phyloP scores from a whole-genome alignment of 108 stramenopile genomes.

The Fistulifera pelliculosa region DNA sequence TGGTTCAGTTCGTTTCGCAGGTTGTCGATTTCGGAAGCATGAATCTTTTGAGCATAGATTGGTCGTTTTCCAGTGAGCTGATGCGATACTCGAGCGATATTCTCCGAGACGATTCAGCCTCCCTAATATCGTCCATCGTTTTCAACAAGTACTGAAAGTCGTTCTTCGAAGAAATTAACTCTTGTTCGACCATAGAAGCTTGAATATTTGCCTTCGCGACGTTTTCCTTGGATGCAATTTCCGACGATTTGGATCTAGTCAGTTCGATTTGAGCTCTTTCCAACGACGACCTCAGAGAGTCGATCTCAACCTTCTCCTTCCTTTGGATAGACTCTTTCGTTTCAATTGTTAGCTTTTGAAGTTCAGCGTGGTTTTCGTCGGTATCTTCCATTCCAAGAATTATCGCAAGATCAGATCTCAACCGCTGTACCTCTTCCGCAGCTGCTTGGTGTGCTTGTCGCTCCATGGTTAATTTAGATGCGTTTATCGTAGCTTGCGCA shows the following conservation, averaged over 20 bases:
- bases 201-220: conserved; percentile 47
- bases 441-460: conserved; percentile 33
- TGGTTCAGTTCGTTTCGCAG: conserved; percentile 56
- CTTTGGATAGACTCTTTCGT: conserved; percentile 43
- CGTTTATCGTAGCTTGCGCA: conserved; percentile 28
- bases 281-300: conserved; percentile 46
- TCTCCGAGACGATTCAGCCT: conserved; percentile 42
- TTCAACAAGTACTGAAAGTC: conserved; percentile 57
- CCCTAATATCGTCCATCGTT: conserved; percentile 61
- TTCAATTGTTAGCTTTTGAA: conserved; percentile 48
- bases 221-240: conserved; percentile 52
- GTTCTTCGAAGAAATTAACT: conserved; percentile 54
- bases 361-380: conserved; percentile 26
- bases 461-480: conserved; percentile 30
- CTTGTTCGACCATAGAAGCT: conserved; percentile 60
- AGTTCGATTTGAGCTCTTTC: conserved; percentile 50
- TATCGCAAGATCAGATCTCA: conserved; percentile 54
- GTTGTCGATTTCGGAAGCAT: conserved; percentile 43
- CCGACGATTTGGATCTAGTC: conserved; percentile 42
- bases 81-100: conserved; percentile 69
- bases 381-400: conserved; percentile 48
- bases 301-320: conserved; percentile 59
- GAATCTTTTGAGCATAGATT: conserved; percentile 32
- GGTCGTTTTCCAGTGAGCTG: conserved; percentile 54
- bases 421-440: conserved; percentile 39